These are phyloP conservation scores for Blepharisma undulans DNA, from an alignment of 169 alveolate genomes.

Conservation along the genomic window DNA sequence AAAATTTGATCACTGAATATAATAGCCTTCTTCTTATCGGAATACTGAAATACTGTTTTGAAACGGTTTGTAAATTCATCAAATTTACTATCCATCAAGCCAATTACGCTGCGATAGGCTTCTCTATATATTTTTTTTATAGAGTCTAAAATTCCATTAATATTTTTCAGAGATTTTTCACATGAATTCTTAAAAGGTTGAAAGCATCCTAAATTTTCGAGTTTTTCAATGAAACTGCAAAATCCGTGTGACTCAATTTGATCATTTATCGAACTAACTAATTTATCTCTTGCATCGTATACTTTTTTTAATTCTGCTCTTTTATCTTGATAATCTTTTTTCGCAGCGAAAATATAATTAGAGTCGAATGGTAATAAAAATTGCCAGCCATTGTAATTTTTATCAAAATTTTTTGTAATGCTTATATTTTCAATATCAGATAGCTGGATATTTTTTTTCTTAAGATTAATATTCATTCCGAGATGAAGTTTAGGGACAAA, in stretches of 20 bases:
- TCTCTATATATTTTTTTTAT: neutral
- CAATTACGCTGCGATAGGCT: neutral
- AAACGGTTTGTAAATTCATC: too few relatives aligned
- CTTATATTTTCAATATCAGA: neutral
- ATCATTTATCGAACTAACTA: too few relatives aligned
- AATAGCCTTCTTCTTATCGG: too few relatives aligned
- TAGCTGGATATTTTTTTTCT: neutral
- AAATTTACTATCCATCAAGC: neutral
- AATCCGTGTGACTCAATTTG: too few relatives aligned
- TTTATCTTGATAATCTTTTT: neutral
- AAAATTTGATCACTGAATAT: too few relatives aligned
- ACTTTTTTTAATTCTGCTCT: neutral
- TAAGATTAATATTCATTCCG: neutral
- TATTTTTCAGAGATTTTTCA: neutral
- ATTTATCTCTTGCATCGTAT: neutral
- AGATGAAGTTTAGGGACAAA: neutral
- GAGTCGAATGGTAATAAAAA: neutral
- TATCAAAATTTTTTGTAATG: too few relatives aligned
- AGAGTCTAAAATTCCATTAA: neutral
- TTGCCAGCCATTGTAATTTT: neutral
- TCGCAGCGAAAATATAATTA: too few relatives aligned
- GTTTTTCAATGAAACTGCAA: too few relatives aligned
- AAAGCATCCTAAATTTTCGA: neutral
- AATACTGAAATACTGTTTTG: neutral
- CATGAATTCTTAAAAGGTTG: neutral